phyloP scores from a whole-genome alignment of 176 grass and related monocot species.

The Secale cereale region DNA sequence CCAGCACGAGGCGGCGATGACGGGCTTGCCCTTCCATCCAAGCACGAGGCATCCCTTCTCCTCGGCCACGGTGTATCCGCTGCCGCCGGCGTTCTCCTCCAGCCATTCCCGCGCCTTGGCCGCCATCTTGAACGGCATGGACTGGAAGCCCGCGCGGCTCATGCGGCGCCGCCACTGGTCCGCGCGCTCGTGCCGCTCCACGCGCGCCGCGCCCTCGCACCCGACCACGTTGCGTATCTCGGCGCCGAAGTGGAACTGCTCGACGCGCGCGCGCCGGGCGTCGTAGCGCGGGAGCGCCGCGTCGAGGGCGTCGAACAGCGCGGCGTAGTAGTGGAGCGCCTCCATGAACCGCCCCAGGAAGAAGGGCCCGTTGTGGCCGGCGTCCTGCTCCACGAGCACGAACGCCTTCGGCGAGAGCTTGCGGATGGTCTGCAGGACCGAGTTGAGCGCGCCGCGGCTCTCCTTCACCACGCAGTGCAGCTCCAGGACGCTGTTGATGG shows the following conservation, averaged over 20 bases:
- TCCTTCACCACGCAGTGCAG: conserved; percentile 76
- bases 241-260: conserved; percentile 71
- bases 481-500: conserved; percentile 61
- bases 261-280: conserved; percentile 48
- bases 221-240: conserved; percentile 81
- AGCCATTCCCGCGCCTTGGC: conserved; percentile 56
- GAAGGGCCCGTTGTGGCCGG: conserved; percentile 71
- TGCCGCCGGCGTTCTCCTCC: conserved; percentile 31
- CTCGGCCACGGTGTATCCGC: conserved; percentile 62
- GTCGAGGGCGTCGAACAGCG: conserved; percentile 71
- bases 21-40: conserved; percentile 66
- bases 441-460: conserved; percentile 69
- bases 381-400: conserved; percentile 72
- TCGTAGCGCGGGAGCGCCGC: conserved; percentile 61
- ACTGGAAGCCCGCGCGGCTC: conserved; percentile 69
- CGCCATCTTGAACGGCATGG: conserved; percentile 54
- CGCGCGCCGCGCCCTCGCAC: conserved; percentile 70
- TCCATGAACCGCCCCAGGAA: conserved; percentile 79
- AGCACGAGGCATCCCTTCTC: conserved; percentile 66
- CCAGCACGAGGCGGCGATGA: conserved; percentile 64
- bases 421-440: conserved; percentile 55
- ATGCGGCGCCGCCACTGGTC: conserved; percentile 78
- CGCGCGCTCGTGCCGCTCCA: conserved; percentile 73
- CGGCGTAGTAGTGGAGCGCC: conserved; percentile 78
- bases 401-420: conserved; percentile 47